Conservation (phyloP, 176 grass and related monocot species). For the Eleusine indica region DNA sequence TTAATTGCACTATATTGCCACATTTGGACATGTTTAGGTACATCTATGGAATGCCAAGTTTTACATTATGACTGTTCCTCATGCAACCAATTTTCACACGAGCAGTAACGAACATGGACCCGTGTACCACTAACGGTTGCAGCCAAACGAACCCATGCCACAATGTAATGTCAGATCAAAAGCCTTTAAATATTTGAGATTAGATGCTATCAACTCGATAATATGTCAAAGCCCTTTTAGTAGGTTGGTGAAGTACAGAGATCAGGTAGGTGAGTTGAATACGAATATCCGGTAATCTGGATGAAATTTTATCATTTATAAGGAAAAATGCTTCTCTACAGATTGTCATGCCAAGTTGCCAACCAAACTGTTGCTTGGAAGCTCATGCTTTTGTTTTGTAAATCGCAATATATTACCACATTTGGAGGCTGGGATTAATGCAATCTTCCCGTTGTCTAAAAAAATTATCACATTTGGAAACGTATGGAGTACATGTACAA, state of each 20-base stretch:
- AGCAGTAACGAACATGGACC: not conserved
- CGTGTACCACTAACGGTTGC: not conserved
- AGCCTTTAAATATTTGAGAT: not conserved
- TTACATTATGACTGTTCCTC: too few relatives aligned
- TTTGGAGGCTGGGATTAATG: not conserved
- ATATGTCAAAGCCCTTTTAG: not conserved
- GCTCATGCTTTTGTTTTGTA: not conserved
- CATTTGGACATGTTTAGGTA: not conserved
- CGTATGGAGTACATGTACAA: too few relatives aligned
- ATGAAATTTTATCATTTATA: not conserved
- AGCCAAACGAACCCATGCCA: too few relatives aligned
- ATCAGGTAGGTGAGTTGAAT: conserved; percentile 15
- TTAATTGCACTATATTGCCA: not conserved
- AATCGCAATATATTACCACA: not conserved
- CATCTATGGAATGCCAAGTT: too few relatives aligned
- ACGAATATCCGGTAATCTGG: not conserved
- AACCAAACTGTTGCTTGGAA: conserved; percentile 30
- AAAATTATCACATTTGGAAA: not conserved
- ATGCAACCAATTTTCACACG: not conserved
- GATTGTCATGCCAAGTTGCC: not conserved
- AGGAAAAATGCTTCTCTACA: too few relatives aligned
- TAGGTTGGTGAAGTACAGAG: conserved; percentile 25
- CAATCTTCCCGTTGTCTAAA: too few relatives aligned
- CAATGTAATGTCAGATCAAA: conserved; percentile 1
- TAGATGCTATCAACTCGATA: not conserved